Evolutionary conservation across 768 basidiomycete genomes (phyloP).

Genomic region (Amanita polypyramis): DNA sequence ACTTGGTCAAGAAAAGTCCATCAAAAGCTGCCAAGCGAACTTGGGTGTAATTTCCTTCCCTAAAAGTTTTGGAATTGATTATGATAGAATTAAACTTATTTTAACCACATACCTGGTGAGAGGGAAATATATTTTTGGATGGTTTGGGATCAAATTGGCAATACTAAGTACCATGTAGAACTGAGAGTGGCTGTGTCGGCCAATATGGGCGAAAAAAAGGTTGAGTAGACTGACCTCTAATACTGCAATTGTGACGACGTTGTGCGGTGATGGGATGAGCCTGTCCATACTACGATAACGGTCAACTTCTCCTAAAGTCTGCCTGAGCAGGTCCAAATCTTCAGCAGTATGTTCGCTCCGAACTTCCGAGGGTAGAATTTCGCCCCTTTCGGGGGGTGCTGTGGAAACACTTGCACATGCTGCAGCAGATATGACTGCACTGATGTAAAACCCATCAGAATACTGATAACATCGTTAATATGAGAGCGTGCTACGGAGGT

Average conservation of each 20-base stretch:
- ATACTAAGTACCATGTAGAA: constrained; percentile 72
- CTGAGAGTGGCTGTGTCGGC: constrained; percentile 25
- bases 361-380: constrained; percentile 60
- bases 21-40: constrained; percentile 93
- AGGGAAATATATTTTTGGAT: constrained; percentile 71
- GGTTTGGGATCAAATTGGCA: constrained; percentile 69
- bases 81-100: not conserved
- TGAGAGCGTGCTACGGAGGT: not conserved
- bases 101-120: constrained; percentile 65
- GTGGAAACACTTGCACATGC: constrained; percentile 72
- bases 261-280: constrained; percentile 89
- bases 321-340: constrained; percentile 60
- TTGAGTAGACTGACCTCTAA: constrained; percentile 56
- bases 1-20: constrained; percentile 80
- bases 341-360: constrained; percentile 57
- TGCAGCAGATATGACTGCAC: constrained; percentile 73
- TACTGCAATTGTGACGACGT: constrained; percentile 84
- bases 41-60: constrained; percentile 89
- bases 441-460: constrained; percentile 86
- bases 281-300: constrained; percentile 93
- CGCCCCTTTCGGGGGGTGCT: constrained; percentile 71
- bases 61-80: constrained; percentile 21
- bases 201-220: not conserved
- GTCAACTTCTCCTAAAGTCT: constrained; percentile 74
- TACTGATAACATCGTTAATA: constrained; percentile 38